phyloP scores from a whole-genome alignment of 2,329 filamentous ascomycete species.

The Dothideomycetes sp. region DNA sequence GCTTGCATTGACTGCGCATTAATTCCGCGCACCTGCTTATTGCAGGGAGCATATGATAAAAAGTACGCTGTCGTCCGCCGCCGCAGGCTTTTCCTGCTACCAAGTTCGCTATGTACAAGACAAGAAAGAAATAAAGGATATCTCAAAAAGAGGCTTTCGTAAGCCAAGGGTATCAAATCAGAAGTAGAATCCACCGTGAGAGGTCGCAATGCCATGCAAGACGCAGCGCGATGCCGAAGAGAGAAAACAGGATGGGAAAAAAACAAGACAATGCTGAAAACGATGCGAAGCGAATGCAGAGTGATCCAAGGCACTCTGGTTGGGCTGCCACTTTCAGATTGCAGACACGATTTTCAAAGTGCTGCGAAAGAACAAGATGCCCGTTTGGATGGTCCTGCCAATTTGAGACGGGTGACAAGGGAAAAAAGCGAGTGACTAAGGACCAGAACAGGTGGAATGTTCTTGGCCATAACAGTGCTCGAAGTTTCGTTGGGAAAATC shows the following conservation, averaged over 20 bases:
- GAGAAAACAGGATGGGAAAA: background rate
- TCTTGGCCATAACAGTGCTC: constrained; percentile 11
- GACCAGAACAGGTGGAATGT: constrained; percentile 5
- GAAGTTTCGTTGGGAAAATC: too few relatives aligned
- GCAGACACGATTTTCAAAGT: constrained; percentile 3
- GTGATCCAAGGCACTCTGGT: constrained; percentile 12
- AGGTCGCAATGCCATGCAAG: constrained; percentile 10
- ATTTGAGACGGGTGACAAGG: constrained; percentile 11
- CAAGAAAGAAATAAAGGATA: constrained; percentile 9
- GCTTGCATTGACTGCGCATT: constrained; percentile 11
- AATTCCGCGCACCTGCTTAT: constrained; percentile 11
- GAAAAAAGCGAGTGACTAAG: constrained; percentile 8
- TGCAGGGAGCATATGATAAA: constrained; percentile 3
- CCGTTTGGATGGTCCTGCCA: constrained; percentile 12
- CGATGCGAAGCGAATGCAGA: constrained; percentile 13
- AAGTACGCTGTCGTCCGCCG: constrained; percentile 10
- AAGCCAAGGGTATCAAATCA: constrained; percentile 11
- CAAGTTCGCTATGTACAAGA: constrained; percentile 9
- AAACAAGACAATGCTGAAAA: background rate
- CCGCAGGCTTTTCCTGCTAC: constrained; percentile 5
- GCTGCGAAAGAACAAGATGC: constrained; percentile 3
- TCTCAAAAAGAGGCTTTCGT: constrained; percentile 7
- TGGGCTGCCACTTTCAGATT: constrained; percentile 8
- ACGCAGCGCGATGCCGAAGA: constrained; percentile 6
- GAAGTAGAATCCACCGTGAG: constrained; percentile 4